phyloP scores from a whole-genome alignment of 371 early-diverging fungal genomes.

The Mucor piriformis region DNA sequence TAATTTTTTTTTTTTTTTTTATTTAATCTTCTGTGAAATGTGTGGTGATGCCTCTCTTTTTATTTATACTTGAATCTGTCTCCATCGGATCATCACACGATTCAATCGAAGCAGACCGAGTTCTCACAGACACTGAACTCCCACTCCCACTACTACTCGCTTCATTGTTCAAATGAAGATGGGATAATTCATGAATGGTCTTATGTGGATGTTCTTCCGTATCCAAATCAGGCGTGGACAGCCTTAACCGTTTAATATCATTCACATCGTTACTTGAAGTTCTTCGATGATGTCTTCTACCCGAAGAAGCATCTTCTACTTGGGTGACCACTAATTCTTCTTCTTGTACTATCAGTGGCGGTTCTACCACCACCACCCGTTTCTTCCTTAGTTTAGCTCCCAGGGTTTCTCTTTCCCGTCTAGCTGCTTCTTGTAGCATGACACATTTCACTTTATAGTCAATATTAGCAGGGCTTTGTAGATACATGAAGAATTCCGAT shows the following conservation, averaged over 20 bases:
- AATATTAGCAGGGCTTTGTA: slow-evolving; percentile 68
- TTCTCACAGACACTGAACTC: slow-evolving; percentile 38
- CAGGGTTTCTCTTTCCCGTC: slow-evolving; percentile 43
- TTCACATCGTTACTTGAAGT: slow-evolving; percentile 54
- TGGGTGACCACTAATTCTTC: background rate
- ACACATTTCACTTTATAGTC: slow-evolving; percentile 74
- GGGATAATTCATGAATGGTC: slow-evolving; percentile 5
- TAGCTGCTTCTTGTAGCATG: slow-evolving; percentile 73
- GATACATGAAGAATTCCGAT: slow-evolving; percentile 76
- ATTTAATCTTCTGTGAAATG: background rate
- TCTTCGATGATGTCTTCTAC: slow-evolving; percentile 49
- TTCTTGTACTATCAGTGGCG: background rate
- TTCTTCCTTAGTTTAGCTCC: slow-evolving; percentile 43
- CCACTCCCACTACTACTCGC: slow-evolving; percentile 17
- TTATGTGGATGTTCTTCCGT: background rate
- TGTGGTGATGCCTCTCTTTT: slow-evolving; percentile 13
- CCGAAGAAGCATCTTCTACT: slow-evolving; percentile 1
- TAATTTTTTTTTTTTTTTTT: background rate
- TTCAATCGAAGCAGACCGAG: slow-evolving; percentile 19
- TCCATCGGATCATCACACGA: slow-evolving; percentile 29
- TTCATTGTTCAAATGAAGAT: slow-evolving; percentile 9
- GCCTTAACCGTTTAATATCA: slow-evolving; percentile 46
- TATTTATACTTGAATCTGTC: slow-evolving; percentile 1
- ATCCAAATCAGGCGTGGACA: slow-evolving; percentile 30
- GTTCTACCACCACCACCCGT: background rate